Evolutionary conservation across 2,329 filamentous ascomycete genomes (phyloP), one percentile per base, ranked within the genome.

Genomic region (Pseudogymnoascus sp.): DNA sequence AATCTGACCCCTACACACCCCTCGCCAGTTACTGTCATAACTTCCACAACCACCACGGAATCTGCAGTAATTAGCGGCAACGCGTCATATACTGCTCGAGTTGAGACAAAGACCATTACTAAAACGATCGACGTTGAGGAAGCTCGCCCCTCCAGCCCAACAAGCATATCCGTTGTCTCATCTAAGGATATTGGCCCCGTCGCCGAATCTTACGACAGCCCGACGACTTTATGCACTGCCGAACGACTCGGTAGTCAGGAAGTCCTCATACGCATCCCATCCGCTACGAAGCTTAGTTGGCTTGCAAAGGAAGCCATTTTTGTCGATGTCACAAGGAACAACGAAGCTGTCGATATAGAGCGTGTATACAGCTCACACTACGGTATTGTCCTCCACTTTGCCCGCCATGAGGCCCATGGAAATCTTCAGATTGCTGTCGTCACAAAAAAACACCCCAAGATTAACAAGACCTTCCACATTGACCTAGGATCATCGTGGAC

Each of bases 401-500:
- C 78, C 3, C 74, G 74, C 29, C 76, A 77, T 26, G 83, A 87
- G 63, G 81, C 83, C 5, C 74, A 83, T 63, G 85, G 84, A 33
- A 71, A 82, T 37, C 71, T 87, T 59, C 82, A 82, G 60, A 76
- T 88, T 47, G 79, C 80, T 1, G 77, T 88, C 36, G 75, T 80
- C 61, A 84, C 84, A 0, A 82, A 77, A 11, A 82, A 78, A 61
- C 81, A 81, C 64, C 85, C 85, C 24, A 82, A 79, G 70, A 77
- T 86, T 64, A 82, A 82, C 67, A 83, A 86, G 72, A 81, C 80
- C 0, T 83, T 86, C 69, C 78, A 79, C 39, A 73, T 87, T 31
- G 80, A 85, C 69, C 84, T 87, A 70, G 82, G 83, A 29, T 66
- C 65, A 1, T 65, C 63, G 40, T 31, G 66, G 41, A 64, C 63